Conservation (phyloP, 768 basidiomycete genomes). For the Leccinum variicolor region DNA sequence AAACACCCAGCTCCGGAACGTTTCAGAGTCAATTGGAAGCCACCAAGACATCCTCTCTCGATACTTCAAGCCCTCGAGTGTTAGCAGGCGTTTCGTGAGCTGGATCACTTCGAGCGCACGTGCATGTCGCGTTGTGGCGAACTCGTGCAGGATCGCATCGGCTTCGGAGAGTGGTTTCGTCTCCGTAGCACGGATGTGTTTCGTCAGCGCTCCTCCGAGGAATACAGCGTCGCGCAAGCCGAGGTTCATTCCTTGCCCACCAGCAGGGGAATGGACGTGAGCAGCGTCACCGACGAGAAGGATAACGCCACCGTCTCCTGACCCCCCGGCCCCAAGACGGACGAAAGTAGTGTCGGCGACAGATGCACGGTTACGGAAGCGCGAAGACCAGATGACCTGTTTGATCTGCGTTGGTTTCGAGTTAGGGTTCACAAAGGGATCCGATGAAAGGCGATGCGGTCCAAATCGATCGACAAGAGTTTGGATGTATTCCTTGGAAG, state of each 20-base stretch:
- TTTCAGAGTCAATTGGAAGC: slow-evolving; percentile 25
- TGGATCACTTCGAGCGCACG: slow-evolving; percentile 42
- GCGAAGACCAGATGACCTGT: slow-evolving; percentile 42
- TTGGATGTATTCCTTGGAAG: slow-evolving; percentile 43
- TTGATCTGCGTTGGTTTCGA: slow-evolving; percentile 32
- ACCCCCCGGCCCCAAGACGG: slow-evolving; percentile 19
- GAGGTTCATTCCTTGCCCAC: slow-evolving; percentile 60
- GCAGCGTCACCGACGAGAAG: slow-evolving; percentile 46
- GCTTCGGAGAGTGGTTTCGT: slow-evolving; percentile 8
- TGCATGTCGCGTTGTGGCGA: slow-evolving; percentile 34
- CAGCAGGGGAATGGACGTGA: slow-evolving; percentile 52
- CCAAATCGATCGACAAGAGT: slow-evolving; percentile 40
- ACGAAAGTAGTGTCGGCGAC: slow-evolving; percentile 39
- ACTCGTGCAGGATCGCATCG: slow-evolving; percentile 34
- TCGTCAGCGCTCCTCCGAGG: slow-evolving; percentile 40
- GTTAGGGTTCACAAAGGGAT: slow-evolving; percentile 32
- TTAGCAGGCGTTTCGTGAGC: slow-evolving; percentile 36
- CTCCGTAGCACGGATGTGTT: slow-evolving; percentile 29
- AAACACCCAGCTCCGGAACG: slow-evolving; percentile 26
- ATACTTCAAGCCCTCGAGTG: slow-evolving; percentile 22
- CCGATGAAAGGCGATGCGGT: slow-evolving; percentile 32
- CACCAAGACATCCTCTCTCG: slow-evolving; percentile 16
- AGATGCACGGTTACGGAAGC: slow-evolving; percentile 44
- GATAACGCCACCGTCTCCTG: slow-evolving; percentile 14
- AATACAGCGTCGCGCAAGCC: slow-evolving; percentile 51